Evolutionary conservation across 148 eudicot species (phyloP).

Genomic region (Nepenthes gracilis): DNA sequence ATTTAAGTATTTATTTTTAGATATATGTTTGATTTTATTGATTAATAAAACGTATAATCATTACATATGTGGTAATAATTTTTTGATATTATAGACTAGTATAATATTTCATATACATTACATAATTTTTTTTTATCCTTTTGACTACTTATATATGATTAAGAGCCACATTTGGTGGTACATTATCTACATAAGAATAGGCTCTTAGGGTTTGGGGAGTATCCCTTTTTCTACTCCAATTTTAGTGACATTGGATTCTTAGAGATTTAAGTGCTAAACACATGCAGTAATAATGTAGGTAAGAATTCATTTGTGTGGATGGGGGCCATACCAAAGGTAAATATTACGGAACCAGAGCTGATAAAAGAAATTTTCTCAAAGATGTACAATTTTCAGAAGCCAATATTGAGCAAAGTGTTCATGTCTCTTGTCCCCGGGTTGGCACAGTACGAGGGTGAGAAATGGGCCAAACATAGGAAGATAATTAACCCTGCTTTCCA

Average conservation of each 20-base stretch:
- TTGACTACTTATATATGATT: too few species aligned
- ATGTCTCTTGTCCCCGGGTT: slow-evolving; percentile 13
- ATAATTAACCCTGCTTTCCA: slow-evolving; percentile 40
- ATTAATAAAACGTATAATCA: too few species aligned
- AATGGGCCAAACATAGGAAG: slow-evolving; percentile 33
- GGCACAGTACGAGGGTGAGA: slow-evolving; percentile 5
- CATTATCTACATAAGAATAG: too few species aligned
- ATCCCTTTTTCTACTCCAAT: not conserved
- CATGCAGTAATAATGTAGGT: slow-evolving; percentile 7
- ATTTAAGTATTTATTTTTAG: too few species aligned
- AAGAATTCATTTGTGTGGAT: slow-evolving; percentile 20
- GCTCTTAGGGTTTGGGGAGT: too few species aligned
- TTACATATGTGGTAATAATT: too few species aligned
- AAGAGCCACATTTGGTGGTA: too few species aligned
- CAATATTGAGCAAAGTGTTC: not conserved
- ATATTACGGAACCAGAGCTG: slow-evolving; percentile 15
- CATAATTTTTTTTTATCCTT: too few species aligned
- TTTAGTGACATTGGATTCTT: not conserved
- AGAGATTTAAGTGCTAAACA: not conserved
- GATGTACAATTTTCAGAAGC: slow-evolving; percentile 8
- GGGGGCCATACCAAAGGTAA: slow-evolving; percentile 16
- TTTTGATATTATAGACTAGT: too few species aligned
- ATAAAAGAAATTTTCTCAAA: slow-evolving; percentile 16
- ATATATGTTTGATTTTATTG: too few species aligned
- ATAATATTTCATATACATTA: too few species aligned